Percentiles rank a stretch among this genome's conserved stretches.
These are phyloP conservation scores for Stagonosporopsis tanaceti DNA, from an alignment of 2,329 filamentous ascomycete species.

Conservation along the genomic window DNA sequence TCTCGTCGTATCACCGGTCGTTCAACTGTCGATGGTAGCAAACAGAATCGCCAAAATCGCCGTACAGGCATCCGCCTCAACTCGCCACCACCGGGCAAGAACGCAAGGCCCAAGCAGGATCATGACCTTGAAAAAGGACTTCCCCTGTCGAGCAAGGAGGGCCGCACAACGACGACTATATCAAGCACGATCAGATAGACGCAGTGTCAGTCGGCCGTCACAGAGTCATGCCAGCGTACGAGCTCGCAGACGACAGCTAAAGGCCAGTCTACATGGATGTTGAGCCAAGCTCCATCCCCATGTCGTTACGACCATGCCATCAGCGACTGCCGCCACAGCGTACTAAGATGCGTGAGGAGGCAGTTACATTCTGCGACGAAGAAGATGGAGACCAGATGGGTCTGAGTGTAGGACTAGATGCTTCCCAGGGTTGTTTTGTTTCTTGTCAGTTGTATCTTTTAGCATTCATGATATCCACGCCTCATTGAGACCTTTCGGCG, in stretches of 20 bases:
- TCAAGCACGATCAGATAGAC: conserved; percentile 36
- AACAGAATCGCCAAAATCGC: conserved; percentile 45
- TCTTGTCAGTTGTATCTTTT: conserved; percentile 19
- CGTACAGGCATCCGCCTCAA: conserved; percentile 47
- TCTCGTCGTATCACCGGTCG: conserved; percentile 57
- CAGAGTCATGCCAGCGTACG: not conserved
- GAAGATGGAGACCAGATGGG: not conserved
- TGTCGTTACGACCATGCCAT: not conserved
- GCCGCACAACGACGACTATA: conserved; percentile 46
- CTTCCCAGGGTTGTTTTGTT: not conserved
- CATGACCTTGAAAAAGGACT: conserved; percentile 49
- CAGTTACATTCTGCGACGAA: not conserved
- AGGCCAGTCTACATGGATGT: not conserved
- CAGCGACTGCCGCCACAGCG: not conserved
- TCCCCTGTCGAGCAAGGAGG: conserved; percentile 30
- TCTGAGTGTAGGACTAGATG: not conserved
- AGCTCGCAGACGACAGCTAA: not conserved
- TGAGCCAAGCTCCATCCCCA: conserved; percentile 8
- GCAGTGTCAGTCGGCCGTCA: not conserved
- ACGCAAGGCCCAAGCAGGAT: conserved; percentile 28
- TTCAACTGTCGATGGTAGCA: conserved; percentile 33
- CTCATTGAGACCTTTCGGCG: not conserved
- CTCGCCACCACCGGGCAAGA: conserved; percentile 43
- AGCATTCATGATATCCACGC: conserved; percentile 29
- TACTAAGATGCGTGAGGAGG: not conserved